phyloP scores from a whole-genome alignment of 768 basidiomycete species.

The Leccinellum rugosiceps region DNA sequence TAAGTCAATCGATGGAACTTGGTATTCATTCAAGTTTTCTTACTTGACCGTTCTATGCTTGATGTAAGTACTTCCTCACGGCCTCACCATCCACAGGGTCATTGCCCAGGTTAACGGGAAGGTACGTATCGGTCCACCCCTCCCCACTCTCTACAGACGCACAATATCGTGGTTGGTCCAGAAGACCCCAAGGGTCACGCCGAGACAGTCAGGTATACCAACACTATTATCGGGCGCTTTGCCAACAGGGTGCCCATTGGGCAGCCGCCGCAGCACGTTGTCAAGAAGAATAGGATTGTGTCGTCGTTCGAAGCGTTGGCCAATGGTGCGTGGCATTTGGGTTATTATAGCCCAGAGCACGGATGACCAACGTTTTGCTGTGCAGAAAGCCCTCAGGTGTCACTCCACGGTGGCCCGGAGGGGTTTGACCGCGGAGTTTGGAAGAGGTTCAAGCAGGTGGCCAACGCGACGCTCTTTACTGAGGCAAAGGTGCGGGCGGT shows the following conservation, averaged over 20 bases:
- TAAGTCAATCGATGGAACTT: too few relatives aligned
- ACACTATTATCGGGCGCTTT: slow-evolving; percentile 71
- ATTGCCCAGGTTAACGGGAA: slow-evolving; percentile 63
- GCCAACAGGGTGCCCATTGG: slow-evolving; percentile 71
- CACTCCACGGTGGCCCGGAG: slow-evolving; percentile 66
- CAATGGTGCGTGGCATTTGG: slow-evolving; percentile 28
- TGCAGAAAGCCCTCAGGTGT: slow-evolving; percentile 51
- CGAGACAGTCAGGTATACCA: slow-evolving; percentile 62
- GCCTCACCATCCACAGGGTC: slow-evolving; percentile 66
- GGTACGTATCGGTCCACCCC: slow-evolving; percentile 33
- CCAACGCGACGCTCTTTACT: slow-evolving; percentile 52
- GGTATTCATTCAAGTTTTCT: too few relatives aligned
- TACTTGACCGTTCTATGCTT: neutral
- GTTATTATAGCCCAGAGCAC: too few relatives aligned
- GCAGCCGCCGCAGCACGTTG: slow-evolving; percentile 38
- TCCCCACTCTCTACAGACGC: slow-evolving; percentile 43
- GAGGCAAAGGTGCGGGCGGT: slow-evolving; percentile 49
- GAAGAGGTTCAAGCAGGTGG: slow-evolving; percentile 40
- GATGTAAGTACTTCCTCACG: slow-evolving; percentile 57
- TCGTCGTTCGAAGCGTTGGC: slow-evolving; percentile 44
- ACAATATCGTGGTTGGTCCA: slow-evolving; percentile 75
- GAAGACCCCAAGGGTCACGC: slow-evolving; percentile 59
- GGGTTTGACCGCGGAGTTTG: slow-evolving; percentile 62
- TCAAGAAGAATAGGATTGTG: slow-evolving; percentile 52
- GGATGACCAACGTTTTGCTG: too few relatives aligned